These are phyloP conservation scores for Rugonectria rugulosa DNA, from an alignment of 2,329 filamentous ascomycete species.

Conservation along the genomic window DNA sequence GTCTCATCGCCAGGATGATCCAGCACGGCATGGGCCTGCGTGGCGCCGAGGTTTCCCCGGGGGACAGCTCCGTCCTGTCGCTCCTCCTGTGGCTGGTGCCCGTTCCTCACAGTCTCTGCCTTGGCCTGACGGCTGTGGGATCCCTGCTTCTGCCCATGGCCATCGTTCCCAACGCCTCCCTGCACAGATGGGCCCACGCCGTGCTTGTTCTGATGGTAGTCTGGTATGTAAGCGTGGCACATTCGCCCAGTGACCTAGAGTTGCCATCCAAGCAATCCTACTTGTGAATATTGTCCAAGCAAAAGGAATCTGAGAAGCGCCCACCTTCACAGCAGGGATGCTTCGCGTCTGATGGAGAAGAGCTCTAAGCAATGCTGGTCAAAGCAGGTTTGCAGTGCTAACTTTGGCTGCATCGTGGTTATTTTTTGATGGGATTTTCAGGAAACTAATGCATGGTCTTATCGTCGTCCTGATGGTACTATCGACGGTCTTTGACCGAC, in stretches of 20 bases:
- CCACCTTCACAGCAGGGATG: too few relatives aligned
- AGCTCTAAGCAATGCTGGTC: too few relatives aligned
- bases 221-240: neutral
- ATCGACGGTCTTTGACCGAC: conserved; percentile 5
- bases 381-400: neutral
- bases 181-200: neutral
- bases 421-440: neutral
- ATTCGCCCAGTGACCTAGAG: neutral
- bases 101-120: neutral
- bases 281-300: too few relatives aligned
- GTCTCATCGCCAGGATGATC: neutral
- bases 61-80: neutral
- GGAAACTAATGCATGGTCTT: neutral
- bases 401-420: neutral
- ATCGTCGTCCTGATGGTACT: conserved; percentile 11
- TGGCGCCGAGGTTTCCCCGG: neutral
- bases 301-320: too few relatives aligned
- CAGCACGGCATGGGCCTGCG: neutral
- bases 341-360: too few relatives aligned
- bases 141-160: neutral
- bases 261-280: conserved; percentile 6
- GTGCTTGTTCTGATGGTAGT: neutral
- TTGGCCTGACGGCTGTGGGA: neutral
- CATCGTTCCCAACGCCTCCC: neutral
- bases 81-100: neutral